These are phyloP conservation scores for Microcyclosporella mali DNA, from an alignment of 2,329 filamentous ascomycete species.

Conservation along the genomic window DNA sequence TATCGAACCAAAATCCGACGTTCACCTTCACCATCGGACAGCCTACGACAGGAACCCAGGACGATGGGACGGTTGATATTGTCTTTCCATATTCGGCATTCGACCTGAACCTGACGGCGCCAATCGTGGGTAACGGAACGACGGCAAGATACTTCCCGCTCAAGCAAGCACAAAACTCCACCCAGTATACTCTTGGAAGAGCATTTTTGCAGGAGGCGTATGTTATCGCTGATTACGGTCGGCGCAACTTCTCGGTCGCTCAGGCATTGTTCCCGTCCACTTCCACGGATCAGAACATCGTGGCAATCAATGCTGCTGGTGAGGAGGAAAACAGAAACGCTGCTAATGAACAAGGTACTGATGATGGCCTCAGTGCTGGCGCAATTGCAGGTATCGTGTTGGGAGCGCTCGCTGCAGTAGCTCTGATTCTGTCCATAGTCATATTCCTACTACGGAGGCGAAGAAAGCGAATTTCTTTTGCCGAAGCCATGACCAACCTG, in stretches of 20 bases:
- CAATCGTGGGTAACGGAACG: constrained; percentile 7
- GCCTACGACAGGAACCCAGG: not conserved
- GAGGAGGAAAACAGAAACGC: not conserved
- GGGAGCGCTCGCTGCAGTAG: constrained; percentile 1
- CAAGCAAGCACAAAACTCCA: constrained; percentile 17
- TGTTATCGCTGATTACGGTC: constrained; percentile 7
- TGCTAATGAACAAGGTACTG: too few relatives aligned
- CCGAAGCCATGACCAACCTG: too few relatives aligned
- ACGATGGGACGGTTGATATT: constrained; percentile 14
- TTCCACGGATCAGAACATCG: constrained; percentile 3
- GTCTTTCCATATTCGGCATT: constrained; percentile 26
- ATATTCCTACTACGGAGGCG: too few relatives aligned
- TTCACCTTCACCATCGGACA: constrained; percentile 32
- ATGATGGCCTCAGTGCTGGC: constrained; percentile 5
- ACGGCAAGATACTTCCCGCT: constrained; percentile 20
- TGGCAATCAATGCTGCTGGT: constrained; percentile 1
- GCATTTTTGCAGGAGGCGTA: constrained; percentile 26
- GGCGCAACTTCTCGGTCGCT: constrained; percentile 5
- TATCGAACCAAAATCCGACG: constrained; percentile 30
- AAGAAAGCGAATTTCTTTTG: too few relatives aligned
- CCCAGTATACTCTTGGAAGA: constrained; percentile 25
- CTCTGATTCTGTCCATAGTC: not conserved
- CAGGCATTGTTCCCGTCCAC: constrained; percentile 4
- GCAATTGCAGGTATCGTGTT: constrained; percentile 13
- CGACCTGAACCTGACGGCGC: constrained; percentile 23